Evolutionary conservation across 2,329 filamentous ascomycete genomes (phyloP), one percentile per base, ranked within the genome.

Genomic region (Colletotrichum trifolii): DNA sequence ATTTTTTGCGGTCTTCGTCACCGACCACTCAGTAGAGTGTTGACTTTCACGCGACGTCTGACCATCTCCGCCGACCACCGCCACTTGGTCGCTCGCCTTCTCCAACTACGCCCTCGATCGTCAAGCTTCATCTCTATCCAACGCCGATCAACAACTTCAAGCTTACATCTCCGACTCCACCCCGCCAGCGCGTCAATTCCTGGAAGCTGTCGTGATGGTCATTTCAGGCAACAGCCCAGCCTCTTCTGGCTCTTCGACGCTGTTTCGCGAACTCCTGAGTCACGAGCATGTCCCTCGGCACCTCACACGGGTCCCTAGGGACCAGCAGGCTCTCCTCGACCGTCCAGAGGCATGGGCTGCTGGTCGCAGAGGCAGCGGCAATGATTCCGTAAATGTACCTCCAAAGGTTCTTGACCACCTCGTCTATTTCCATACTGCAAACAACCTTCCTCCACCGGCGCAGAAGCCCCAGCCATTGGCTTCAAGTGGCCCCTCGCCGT

Each of bases 281-380:
- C 38, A 36, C 17, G 25, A 46, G 6, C 54, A 15, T 17, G 67
- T 75, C 0, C 73, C 71, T 10, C 73, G 72, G 7, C 73, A 66
- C 11, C 66, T 75, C 17, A 64, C 74, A 15, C 73, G 60, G 33
- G 73, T 83, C 7, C 77, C 80, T 0, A 73, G 71, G 13, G 75
- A 81, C 45, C 82, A 84, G 67, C 72, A 72, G 34, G 56, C 58
- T 4, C 69, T 83, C 2, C 71, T 83, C 1, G 73, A 77, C 2
- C 60, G 69, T 0, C 54, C 71, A 4, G 71, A 75, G 55, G 74
- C 80, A 2, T 83, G 81, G 81, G 73, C 73, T 4, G 67, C 73
- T 4, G 68, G 72, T 42, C 53, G 72, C 6, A 72, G 68, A 47
- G 68, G 69, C 12, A 65, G 63, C 8, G 67, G 69, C 15, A 70